Evolutionary conservation across 2,329 filamentous ascomycete genomes (phyloP).

Genomic region (Ascochyta pisi): DNA sequence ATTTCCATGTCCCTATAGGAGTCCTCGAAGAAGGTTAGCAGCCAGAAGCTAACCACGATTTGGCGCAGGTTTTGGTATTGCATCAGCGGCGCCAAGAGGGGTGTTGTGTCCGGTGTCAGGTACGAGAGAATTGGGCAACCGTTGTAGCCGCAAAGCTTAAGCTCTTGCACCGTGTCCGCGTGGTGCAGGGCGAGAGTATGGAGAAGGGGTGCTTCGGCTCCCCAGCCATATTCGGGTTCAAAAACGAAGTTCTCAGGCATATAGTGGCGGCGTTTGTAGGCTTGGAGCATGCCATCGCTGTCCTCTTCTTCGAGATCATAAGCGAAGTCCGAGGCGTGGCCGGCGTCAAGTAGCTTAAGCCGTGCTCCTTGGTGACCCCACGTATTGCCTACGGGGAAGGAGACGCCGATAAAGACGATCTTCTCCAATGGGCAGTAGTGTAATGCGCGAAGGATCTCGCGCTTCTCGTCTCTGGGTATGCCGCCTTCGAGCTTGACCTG

Average conservation of each 20-base stretch:
- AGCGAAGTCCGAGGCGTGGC: constrained; percentile 25
- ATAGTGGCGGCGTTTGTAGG: constrained; percentile 30
- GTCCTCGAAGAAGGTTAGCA: constrained; percentile 51
- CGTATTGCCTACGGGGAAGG: constrained; percentile 53
- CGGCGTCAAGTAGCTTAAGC: constrained; percentile 39
- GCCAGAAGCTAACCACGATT: constrained; percentile 53
- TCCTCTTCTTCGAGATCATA: constrained; percentile 43
- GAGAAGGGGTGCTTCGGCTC: constrained; percentile 47
- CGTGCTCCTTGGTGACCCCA: constrained; percentile 51
- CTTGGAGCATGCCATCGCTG: constrained; percentile 30
- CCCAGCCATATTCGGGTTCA: constrained; percentile 51
- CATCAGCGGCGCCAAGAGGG: constrained; percentile 50
- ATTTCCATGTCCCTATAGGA: constrained; percentile 51
- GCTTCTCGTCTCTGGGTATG: constrained; percentile 55
- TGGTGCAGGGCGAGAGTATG: constrained; percentile 53
- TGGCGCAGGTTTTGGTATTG: constrained; percentile 53
- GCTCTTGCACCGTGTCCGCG: constrained; percentile 50
- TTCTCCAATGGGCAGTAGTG: constrained; percentile 52
- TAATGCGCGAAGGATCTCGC: constrained; percentile 54
- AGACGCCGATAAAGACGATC: constrained; percentile 55
- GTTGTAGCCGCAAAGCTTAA: constrained; percentile 58
- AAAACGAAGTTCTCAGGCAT: constrained; percentile 38
- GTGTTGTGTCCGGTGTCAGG: constrained; percentile 47
- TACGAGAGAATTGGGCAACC: constrained; percentile 52
- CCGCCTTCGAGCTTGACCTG: constrained; percentile 57